Base-by-base conservation (phyloP, 2,329 filamentous ascomycete species). In the Exophiala aquamarina region DNA sequence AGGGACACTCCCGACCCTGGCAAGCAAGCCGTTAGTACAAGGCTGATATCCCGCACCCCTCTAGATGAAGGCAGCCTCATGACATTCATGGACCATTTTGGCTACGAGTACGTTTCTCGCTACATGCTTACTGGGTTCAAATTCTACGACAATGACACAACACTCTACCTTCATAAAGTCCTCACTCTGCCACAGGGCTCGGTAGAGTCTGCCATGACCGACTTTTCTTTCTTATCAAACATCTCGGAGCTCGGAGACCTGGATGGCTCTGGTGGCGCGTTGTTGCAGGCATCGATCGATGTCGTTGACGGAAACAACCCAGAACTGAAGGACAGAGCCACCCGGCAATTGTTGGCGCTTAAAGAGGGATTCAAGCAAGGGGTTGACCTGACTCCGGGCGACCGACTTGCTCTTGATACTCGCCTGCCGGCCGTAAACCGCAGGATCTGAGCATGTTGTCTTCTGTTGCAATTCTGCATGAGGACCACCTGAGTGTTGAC, bases 391-490 rank as follows among this genome's bases (percentile, higher is more conserved):
- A 70, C 74, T 37, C 71, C 77, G 36, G 78, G 77, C 1, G 79
- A 84, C 63, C 70, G 82, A 40, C 63, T 84, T 40, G 69, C 76
- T 19, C 65, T 84, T 52, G 81, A 84, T 60, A 81, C 80, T 3
- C 71, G 81, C 46, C 76, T 81, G 31, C 82, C 54, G 21, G 33
- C 49, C 23, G 38, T 19, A 31, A 44, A 41, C 21, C 46, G 52
- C 44, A 55, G 52, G 45, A 43, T 38, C 23, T 54, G 47, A 52
- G 15, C 4, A 34, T n/a, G 13, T 18, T 14, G 32, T 34, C 6
- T 11, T 26, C 23, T 26, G 23, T 26, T n/a, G n/a, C 23, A 26
- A 26, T 26, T 26, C 23, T 6, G 23, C n/a, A n/a, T n/a, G n/a
- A n/a, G n/a, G n/a, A n/a, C n/a, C n/a, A n/a, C n/a, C n/a, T n/a